These are phyloP conservation scores for Aureobasidium vineae DNA, from an alignment of 2,329 filamentous ascomycete genomes.

Conservation along the genomic window DNA sequence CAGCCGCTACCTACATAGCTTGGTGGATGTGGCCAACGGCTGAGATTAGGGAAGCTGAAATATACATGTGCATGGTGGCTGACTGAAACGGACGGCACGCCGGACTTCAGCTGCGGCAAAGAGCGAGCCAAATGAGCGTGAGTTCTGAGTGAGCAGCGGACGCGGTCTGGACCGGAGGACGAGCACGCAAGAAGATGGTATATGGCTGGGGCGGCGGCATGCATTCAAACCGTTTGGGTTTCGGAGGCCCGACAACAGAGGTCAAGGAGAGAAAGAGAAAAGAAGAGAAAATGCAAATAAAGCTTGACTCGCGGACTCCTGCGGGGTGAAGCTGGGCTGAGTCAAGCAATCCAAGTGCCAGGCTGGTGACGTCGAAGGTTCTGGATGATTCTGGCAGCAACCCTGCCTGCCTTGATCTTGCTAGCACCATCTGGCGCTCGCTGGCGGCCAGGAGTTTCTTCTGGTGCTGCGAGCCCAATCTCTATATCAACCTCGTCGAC, in stretches of 20 bases:
- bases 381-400: conserved; percentile 2
- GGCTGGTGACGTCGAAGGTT: conserved; percentile 3
- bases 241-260: background rate
- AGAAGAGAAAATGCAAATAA: conserved; percentile 1
- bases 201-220: background rate
- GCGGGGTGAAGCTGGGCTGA: background rate
- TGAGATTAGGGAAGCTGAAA: background rate
- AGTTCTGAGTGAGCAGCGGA: background rate
- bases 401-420: background rate
- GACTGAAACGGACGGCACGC: background rate
- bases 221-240: background rate
- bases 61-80: background rate
- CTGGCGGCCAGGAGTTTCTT: background rate
- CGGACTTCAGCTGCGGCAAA: background rate
- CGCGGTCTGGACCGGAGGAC: background rate
- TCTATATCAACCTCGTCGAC: conserved; percentile 18
- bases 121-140: background rate
- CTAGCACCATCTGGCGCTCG: background rate
- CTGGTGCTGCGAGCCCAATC: background rate
- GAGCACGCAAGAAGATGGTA: background rate
- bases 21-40: background rate
- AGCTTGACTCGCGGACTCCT: background rate
- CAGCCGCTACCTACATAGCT: background rate
- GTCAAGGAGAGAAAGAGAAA: background rate
- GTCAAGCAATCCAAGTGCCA: background rate